phyloP scores from a whole-genome alignment of 257 asterid species.

The Nicotiana knightiana region DNA sequence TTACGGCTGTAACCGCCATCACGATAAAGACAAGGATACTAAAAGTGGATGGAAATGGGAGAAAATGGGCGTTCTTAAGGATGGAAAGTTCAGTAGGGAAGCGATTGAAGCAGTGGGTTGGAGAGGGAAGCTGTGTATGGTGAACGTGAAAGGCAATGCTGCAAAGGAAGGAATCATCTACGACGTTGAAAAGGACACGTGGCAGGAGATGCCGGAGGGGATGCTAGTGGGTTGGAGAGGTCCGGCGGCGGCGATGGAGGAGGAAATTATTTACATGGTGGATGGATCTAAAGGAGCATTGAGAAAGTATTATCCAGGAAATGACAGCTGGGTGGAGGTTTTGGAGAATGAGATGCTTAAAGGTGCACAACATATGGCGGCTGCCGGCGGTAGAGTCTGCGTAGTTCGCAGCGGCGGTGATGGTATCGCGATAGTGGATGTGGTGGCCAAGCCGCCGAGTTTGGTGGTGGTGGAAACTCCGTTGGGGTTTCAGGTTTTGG shows the following conservation, averaged over 20 bases:
- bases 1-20: not conserved
- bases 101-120: conserved; percentile 79
- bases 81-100: conserved; percentile 67
- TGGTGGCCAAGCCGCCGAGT: conserved; percentile 33
- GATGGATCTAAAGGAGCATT: conserved; percentile 59
- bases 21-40: conserved; percentile 8
- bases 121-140: conserved; percentile 76
- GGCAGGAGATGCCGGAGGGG: conserved; percentile 84
- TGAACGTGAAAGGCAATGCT: conserved; percentile 34
- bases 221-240: conserved; percentile 82
- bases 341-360: conserved; percentile 29
- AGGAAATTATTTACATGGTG: conserved; percentile 53
- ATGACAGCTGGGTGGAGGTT: conserved; percentile 50
- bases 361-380: conserved; percentile 58
- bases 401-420: conserved; percentile 35
- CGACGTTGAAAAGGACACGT: conserved; percentile 35
- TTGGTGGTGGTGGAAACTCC: conserved; percentile 59
- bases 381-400: conserved; percentile 61
- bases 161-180: conserved; percentile 63
- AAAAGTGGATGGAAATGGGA: conserved; percentile 45
- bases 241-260: conserved; percentile 46
- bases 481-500: conserved; percentile 34
- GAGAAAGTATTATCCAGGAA: conserved; percentile 38
- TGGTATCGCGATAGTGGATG: conserved; percentile 57
- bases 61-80: conserved; percentile 43